Base-by-base conservation (phyloP, 208 protist genomes). In the Leishmania arabica region DNA sequence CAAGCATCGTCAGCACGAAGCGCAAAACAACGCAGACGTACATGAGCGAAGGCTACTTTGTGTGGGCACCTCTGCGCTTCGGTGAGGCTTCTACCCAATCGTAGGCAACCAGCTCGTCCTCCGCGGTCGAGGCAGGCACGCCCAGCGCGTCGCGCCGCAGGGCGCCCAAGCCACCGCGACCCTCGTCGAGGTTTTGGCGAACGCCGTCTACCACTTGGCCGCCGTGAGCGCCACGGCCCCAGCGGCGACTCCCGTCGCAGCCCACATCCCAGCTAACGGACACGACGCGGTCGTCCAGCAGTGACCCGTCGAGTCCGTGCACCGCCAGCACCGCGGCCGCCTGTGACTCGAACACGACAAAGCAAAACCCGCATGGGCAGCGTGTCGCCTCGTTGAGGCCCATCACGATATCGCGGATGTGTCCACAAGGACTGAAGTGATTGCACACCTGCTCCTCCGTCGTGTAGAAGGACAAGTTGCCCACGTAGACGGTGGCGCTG, bases 321-420 rank as follows among this genome's bases (percentile, higher is more conserved):
- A 99, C 94, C 69, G 97, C 98, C 60, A 95, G 85, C 81, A 94
- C 93, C 3, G 99, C 98, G 81, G 98, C 97, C 51, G 87, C 81
- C 71, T 95, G 87, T 19, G 88, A 86, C 88, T 99, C 98, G 79
- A 91, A 99, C 70, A 99, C 99, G 49, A 99, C 92, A 91, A 99
- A 99, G 89, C 98, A 99, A 85, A 99, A 99, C 13, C 99, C 99
- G 85, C 99, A 99, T 11, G 99, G 99, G 5, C 97, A 99, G 69
- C 95, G 96, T 15, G 90, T 96, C 13, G 88, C 64, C 37, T 98
- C 91, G 82, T 99, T 99, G 27, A 99, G 90, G 45, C 99, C 99
- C 98, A 99, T 99, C 24, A 99, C 95, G 51, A 99, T 90, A 56
- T 99, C 95, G 53, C 99, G 98, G 37, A 99, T 91, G 34, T 96